Evolutionary conservation across 441 rosid genomes (phyloP), one percentile per base, ranked within the genome.

Genomic region (Rhodomyrtus psidioides): DNA sequence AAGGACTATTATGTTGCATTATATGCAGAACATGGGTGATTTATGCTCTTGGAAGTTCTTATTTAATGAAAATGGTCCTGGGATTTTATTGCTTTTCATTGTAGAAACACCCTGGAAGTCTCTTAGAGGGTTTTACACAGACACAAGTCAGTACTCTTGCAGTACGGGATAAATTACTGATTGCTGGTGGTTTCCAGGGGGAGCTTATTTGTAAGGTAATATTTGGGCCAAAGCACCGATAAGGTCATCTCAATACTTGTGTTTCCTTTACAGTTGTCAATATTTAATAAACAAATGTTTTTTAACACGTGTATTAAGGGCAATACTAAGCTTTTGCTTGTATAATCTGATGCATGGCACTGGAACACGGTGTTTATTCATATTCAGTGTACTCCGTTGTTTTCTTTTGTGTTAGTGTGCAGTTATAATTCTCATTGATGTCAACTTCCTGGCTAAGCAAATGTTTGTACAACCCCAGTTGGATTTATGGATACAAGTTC

Each of bases 91-190:
- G 49, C 79, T 70, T 70, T 21, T 70, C 46, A 30, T 86, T 44
- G 85, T 83, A 97, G 99, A 97, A 96, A 93, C 98, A 96, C 88
- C 96, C 98, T 12, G 98, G 95, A 85, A 96, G 95, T 89, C 91
- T 97, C 82, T 86, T 95, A 92, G 98, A 97, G 90, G 98, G 99
- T 82, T 96, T 97, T 93, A 90, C 96, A 1, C 96, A 94, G 90
- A 96, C 98, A n/a, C 98, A 97, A 96, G 97, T 97, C 84, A 96
- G 99, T 86, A 96, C 99, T 2, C 93, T 97, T 88, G 97, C 99
- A 26, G 99, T 97, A 26, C 90, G 92, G 87, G 99, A 95, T 87
- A 94, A 93, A 79, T 90, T 96, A 90, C 89, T 97, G 83, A 94
- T 96, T 85, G 99, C 98, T 75, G 99, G 99, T 82, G 99, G 99